phyloP scores from a whole-genome alignment of 352 stramenopile species.

The Detonula confervacea region DNA sequence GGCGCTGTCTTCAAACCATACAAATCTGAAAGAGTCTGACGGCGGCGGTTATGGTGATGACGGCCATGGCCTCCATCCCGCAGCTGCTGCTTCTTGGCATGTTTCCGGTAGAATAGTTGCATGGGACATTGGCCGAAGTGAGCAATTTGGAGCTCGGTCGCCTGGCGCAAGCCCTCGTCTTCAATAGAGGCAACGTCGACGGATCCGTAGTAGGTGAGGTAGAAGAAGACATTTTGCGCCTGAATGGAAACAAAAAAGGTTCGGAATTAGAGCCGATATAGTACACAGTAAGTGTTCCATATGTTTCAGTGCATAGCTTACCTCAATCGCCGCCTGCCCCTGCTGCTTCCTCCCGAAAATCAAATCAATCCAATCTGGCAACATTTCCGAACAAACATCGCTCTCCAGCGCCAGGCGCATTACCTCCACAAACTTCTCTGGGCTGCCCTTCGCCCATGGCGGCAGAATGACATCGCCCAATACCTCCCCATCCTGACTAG shows the following conservation, averaged over 20 bases:
- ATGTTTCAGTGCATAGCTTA: no score
- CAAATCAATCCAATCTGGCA: conserved; percentile 98
- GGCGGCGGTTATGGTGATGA: conserved; percentile 27
- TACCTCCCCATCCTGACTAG: conserved; percentile 87
- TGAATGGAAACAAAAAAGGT: no score
- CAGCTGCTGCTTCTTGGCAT: conserved; percentile 54
- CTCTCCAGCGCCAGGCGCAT: conserved; percentile 95
- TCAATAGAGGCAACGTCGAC: conserved; percentile 87
- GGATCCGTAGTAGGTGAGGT: conserved; percentile 95
- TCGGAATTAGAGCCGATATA: no score
- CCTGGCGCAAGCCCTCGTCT: conserved; percentile 85
- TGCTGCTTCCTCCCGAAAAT: conserved; percentile 97
- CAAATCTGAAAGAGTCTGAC: conserved; percentile 61
- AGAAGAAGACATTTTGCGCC: conserved; percentile 97
- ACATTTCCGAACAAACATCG: conserved; percentile 92
- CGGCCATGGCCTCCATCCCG: no score
- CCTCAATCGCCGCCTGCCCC: conserved; percentile 90
- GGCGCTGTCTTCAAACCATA: conserved; percentile 52
- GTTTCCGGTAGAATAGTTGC: conserved; percentile 56
- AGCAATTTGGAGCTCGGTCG: conserved; percentile 95
- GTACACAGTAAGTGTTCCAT: no score
- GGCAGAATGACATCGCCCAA: conserved; percentile 92
- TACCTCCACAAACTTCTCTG: conserved; percentile 94
- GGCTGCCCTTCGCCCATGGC: conserved; percentile 92
- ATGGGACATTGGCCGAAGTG: conserved; percentile 98